phyloP scores from a whole-genome alignment of 1,139 yeast genomes.

The Zhuliangozyma parablackwelliae region DNA sequence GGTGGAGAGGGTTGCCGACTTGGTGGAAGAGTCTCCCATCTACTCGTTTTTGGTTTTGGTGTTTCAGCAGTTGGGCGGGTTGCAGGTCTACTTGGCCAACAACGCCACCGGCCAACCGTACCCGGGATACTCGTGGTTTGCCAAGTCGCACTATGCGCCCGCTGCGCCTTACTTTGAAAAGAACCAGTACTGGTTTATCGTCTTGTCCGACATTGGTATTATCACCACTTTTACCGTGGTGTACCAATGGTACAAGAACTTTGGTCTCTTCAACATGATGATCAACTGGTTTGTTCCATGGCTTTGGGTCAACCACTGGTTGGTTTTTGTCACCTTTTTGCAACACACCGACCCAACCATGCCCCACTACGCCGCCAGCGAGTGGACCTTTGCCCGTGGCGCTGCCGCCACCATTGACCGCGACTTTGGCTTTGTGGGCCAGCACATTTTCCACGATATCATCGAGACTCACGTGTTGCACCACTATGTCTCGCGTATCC shows the following conservation, averaged over 20 bases:
- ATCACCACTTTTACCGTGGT: conserved; percentile 48
- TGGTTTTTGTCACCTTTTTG: conserved; percentile 77
- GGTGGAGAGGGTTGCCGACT: conserved; percentile 47
- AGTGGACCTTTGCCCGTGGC: conserved; percentile 87
- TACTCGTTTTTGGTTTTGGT: conserved; percentile 51
- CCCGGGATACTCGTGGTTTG: conserved; percentile 44
- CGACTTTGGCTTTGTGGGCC: conserved; percentile 77
- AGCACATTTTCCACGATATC: conserved; percentile 79
- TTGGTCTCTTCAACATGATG: conserved; percentile 60
- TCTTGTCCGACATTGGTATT: conserved; percentile 72
- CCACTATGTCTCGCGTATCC: conserved; percentile 80
- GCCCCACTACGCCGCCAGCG: conserved; percentile 70
- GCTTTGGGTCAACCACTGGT: conserved; percentile 83
- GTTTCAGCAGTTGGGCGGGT: conserved; percentile 74
- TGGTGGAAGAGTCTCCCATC: conserved; percentile 73
- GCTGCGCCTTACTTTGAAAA: conserved; percentile 67
- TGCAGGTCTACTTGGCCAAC: conserved; percentile 58
- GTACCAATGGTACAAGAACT: conserved; percentile 59
- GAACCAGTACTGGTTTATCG: conserved; percentile 64
- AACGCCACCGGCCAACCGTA: conserved; percentile 78
- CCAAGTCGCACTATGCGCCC: conserved; percentile 65
- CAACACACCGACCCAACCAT: conserved; percentile 80
- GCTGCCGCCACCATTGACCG: conserved; percentile 88
- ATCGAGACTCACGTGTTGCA: conserved; percentile 88
- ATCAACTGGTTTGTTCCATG: conserved; percentile 78